Evolutionary conservation across 306 rosid genomes (phyloP).

Genomic region (Acacia crassicarpa): DNA sequence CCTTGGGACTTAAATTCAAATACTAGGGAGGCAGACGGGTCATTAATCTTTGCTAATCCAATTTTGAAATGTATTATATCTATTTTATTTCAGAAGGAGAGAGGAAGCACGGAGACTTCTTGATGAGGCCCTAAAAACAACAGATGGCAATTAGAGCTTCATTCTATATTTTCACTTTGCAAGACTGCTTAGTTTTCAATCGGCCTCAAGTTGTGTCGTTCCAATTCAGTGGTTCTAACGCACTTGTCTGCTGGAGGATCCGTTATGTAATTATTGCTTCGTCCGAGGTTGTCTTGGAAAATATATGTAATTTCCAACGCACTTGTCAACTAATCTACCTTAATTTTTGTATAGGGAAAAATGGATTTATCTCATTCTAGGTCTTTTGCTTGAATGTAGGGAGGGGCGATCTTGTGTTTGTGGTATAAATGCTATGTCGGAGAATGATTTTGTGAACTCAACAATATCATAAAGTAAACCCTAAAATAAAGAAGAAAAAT

Average conservation of each 20-base stretch:
- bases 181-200: not conserved
- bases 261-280: not conserved
- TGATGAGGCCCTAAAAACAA: conserved; percentile 69
- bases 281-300: not conserved
- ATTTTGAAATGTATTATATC: not conserved
- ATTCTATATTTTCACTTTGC: not conserved
- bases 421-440: not conserved
- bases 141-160: conserved; percentile 53
- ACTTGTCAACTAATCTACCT: not conserved
- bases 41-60: not conserved
- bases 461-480: not conserved
- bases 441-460: not conserved
- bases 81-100: conserved; percentile 63
- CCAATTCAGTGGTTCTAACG: not conserved
- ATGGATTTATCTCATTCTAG: not conserved
- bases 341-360: not conserved
- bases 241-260: not conserved
- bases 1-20: not conserved
- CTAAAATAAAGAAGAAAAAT: not conserved
- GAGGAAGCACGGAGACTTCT: conserved; percentile 78
- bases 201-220: not conserved
- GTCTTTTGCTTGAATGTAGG: not conserved
- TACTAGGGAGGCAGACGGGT: not conserved
- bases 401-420: not conserved
- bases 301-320: too few species aligned